phyloP scores from a whole-genome alignment of 352 stramenopile species.

The Thraustochytrium striatum region DNA sequence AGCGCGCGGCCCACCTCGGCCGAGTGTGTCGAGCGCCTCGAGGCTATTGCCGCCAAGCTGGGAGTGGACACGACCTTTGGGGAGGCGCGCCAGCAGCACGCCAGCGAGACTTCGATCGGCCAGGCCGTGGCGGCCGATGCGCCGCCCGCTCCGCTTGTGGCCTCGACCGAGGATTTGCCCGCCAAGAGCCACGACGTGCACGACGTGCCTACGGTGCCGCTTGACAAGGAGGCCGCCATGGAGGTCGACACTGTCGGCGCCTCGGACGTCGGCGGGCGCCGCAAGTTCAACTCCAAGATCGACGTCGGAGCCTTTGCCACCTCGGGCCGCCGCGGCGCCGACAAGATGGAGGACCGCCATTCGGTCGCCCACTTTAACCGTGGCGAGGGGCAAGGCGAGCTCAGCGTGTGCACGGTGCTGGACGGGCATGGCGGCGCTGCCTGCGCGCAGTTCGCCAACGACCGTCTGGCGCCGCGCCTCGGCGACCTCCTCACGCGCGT shows the following conservation, averaged over 20 bases:
- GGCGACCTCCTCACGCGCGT: background rate
- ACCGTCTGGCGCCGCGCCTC: conserved; percentile 8
- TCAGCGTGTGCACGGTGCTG: conserved; percentile 19
- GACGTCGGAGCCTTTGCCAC: conserved; percentile 32
- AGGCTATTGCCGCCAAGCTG: background rate
- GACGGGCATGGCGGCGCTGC: conserved; percentile 22
- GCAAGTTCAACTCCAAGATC: background rate
- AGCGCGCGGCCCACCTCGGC: background rate
- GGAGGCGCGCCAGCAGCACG: background rate
- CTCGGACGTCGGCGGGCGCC: background rate
- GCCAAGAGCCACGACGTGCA: conserved; percentile 7
- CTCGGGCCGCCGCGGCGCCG: conserved; percentile 25
- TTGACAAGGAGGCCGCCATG: background rate
- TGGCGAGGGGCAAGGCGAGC: background rate
- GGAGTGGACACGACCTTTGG: conserved; percentile 14
- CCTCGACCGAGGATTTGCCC: background rate
- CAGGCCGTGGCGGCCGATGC: background rate
- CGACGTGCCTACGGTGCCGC: conserved; percentile 12
- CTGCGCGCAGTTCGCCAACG: conserved; percentile 38
- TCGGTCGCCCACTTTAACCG: conserved; percentile 1
- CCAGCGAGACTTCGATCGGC: background rate
- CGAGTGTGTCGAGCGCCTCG: background rate
- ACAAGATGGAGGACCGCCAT: conserved; percentile 46
- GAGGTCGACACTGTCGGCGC: background rate
- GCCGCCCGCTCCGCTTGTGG: background rate